Conservation (phyloP, 805 yeast species). For the Candida methanosorbosa region DNA sequence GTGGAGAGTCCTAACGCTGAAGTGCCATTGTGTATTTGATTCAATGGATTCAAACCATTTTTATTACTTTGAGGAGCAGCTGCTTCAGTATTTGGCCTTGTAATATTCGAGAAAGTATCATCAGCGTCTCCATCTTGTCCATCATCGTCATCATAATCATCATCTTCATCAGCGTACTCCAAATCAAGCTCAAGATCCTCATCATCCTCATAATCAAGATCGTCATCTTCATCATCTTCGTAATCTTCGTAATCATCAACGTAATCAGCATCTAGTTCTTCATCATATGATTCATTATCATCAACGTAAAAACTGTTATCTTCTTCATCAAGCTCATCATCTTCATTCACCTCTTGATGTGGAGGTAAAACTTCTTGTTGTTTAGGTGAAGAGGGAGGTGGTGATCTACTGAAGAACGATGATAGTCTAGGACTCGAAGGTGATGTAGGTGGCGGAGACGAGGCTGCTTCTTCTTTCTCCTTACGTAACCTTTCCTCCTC, state of each 20-base stretch:
- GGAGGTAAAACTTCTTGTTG: too few relatives aligned
- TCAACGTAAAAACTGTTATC: slow-evolving; percentile 22
- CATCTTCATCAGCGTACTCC: slow-evolving; percentile 23
- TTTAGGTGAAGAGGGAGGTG: slow-evolving; percentile 3
- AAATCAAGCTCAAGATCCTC: slow-evolving; percentile 16
- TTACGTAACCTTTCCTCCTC: slow-evolving; percentile 23
- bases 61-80: too few relatives aligned
- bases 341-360: too few relatives aligned
- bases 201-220: slow-evolving; percentile 19
- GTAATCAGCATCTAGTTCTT: slow-evolving; percentile 14
- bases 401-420: slow-evolving; percentile 12
- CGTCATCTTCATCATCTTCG: slow-evolving; percentile 13
- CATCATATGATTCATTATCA: slow-evolving; percentile 16
- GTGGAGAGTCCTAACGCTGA: slow-evolving; percentile 6
- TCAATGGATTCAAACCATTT: too few relatives aligned
- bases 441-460: slow-evolving; percentile 1
- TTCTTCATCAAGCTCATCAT: slow-evolving; percentile 16
- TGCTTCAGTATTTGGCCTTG: too few relatives aligned
- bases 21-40: too few relatives aligned
- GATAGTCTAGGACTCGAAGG: slow-evolving; percentile 11
- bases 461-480: slow-evolving; percentile 2
- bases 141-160: slow-evolving; percentile 9
- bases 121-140: slow-evolving; percentile 13
- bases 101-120: too few relatives aligned
- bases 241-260: slow-evolving; percentile 11